Base-by-base conservation (phyloP, 2,329 filamentous ascomycete species). In the Mycosphaerella arachidis region DNA sequence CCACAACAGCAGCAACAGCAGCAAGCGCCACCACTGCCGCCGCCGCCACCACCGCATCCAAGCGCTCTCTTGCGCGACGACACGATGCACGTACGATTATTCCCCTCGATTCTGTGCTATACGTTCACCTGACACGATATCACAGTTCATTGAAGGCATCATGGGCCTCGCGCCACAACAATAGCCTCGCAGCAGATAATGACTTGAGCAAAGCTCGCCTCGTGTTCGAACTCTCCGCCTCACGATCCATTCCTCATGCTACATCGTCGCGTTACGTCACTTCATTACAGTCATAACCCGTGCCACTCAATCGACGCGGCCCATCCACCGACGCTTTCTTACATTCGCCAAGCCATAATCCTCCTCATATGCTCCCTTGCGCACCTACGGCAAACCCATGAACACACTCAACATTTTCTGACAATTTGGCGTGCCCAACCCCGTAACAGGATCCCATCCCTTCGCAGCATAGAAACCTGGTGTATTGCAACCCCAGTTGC, bases 361-460 rank as follows among this genome's bases (percentile, higher is more conserved):
- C 52, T 20, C 20, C 37, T 54, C 35, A 7, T 46, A 20, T 7
- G 7, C 40, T 3, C 30, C 16, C 35, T 20, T 31, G 8, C 3
- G 16, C 31, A 33, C 18, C 29, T 58, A 61, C 29, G 59, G 59
- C 55, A 58, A 20, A 16, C 48, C 43, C 63, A 65, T 56, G 24
- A 62, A 65, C 35, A 63, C 30, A 46, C 62, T 61, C 59, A 66
- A 46, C 60, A 66, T 56, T 16, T 58, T 60, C 53, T 63, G 61
- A 29, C 63, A 66, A 48, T 66, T 66, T 6, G 64, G 64, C 48
- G 64, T 66, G 0, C 64, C 63, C 53, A 66, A 40, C 2, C 64
- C 64, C 35, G 63, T 66, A 7, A 67, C 72, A 70, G 72, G 72
- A 73, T 35, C 72, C 70, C 24, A 71, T 0, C 70, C 70, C 30